phyloP scores from a whole-genome alignment of 371 early-diverging fungal genomes.

The Mucor indicus region DNA sequence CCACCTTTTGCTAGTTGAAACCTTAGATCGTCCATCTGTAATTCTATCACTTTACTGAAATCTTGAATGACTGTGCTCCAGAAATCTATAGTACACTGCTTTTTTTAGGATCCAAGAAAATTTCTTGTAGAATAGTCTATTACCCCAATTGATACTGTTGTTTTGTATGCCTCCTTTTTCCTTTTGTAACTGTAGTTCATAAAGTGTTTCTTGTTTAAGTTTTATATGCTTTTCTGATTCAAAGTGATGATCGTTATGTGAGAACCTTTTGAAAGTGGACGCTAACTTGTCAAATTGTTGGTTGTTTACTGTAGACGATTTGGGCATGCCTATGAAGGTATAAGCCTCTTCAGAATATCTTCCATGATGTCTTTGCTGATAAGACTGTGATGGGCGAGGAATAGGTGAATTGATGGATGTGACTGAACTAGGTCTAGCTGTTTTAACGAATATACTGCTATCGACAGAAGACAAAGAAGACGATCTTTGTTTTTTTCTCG shows the following conservation, averaged over 20 bases:
- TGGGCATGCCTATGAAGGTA: conserved; percentile 2
- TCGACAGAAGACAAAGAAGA: too few species aligned
- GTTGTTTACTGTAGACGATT: conserved; percentile 11
- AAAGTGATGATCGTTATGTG: conserved; percentile 52
- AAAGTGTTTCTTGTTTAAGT: conserved; percentile 30
- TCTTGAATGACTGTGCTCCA: conserved; percentile 28
- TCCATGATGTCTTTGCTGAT: conserved; percentile 25
- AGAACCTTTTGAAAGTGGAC: conserved; percentile 22
- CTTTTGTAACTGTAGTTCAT: conserved; percentile 10
- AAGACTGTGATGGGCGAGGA: conserved; percentile 15
- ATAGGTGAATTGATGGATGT: too few species aligned
- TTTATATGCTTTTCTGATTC: conserved; percentile 31
- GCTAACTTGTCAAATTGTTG: conserved; percentile 19
- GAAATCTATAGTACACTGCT: conserved; percentile 27
- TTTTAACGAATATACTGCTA: too few species aligned
- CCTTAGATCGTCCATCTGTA: conserved; percentile 27
- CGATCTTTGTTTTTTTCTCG: too few species aligned
- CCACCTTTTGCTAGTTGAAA: conserved; percentile 47
- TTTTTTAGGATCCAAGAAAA: neutral
- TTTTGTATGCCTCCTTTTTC: conserved; percentile 11
- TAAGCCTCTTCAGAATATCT: conserved; percentile 14
- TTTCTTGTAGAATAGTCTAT: neutral
- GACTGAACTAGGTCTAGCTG: too few species aligned
- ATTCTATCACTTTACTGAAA: conserved; percentile 23
- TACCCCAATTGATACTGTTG: conserved; percentile 47